Evolutionary conservation across 495 filamentous ascomycete genomes (phyloP).

Genomic region (Clavariopsis aquatica): DNA sequence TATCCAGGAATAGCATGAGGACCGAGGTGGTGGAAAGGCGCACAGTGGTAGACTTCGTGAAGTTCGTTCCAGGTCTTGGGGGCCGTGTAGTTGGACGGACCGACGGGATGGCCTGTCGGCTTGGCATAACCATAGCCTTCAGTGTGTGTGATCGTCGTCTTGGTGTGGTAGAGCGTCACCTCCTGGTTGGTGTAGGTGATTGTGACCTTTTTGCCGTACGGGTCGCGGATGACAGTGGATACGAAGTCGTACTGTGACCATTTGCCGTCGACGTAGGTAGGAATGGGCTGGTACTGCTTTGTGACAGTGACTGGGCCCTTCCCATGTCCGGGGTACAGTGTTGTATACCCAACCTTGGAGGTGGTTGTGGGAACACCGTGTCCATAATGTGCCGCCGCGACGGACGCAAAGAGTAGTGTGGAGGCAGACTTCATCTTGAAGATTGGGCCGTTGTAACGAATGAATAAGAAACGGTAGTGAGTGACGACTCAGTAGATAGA

Average conservation of each 20-base stretch:
- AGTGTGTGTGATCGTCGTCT: slow-evolving; percentile 24
- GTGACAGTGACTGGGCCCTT: slow-evolving; percentile 23
- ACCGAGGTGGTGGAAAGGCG: slow-evolving; percentile 22
- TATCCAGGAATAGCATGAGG: slow-evolving; percentile 25
- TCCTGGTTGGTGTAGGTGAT: slow-evolving; percentile 20
- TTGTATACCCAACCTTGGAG: slow-evolving; percentile 11
- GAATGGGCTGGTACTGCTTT: slow-evolving; percentile 25
- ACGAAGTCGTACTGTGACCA: slow-evolving; percentile 16
- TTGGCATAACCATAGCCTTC: background rate
- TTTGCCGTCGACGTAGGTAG: slow-evolving; percentile 19
- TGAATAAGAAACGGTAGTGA: too few species aligned
- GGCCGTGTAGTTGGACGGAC: background rate
- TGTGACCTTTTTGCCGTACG: slow-evolving; percentile 16
- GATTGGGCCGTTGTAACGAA: too few species aligned
- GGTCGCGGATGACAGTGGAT: slow-evolving; percentile 22
- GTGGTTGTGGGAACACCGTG: background rate
- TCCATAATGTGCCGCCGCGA: slow-evolving; percentile 22
- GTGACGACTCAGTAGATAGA: slow-evolving; percentile 11
- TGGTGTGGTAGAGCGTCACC: slow-evolving; percentile 28
- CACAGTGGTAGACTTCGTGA: slow-evolving; percentile 19
- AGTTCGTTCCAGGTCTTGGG: slow-evolving; percentile 26
- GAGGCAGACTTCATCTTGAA: slow-evolving; percentile 31
- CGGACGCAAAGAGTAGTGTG: slow-evolving; percentile 22
- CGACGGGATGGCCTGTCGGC: slow-evolving; percentile 6
- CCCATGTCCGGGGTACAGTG: slow-evolving; percentile 17